Evolutionary conservation across 495 filamentous ascomycete genomes (phyloP).

Genomic region (Rhypophila decipiens): DNA sequence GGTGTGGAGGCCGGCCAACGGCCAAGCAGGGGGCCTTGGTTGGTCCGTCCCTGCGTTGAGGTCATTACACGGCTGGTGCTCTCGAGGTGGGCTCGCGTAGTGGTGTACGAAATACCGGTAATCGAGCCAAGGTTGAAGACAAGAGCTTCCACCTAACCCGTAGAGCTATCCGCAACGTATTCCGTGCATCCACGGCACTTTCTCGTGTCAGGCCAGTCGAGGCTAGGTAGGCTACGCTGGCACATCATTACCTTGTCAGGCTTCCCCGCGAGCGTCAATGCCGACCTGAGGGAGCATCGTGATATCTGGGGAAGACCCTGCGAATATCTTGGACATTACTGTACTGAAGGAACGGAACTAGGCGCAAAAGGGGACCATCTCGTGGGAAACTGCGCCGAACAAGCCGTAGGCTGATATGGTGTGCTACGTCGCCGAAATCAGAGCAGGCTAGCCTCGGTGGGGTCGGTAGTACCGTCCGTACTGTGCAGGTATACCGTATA

Average conservation of each 20-base stretch:
- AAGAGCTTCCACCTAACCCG: too few relatives aligned
- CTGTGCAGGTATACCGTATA: too few relatives aligned
- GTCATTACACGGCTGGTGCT: too few relatives aligned
- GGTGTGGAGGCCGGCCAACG: conserved; percentile 5
- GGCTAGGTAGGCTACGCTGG: conserved; percentile 13
- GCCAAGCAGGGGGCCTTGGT: background rate
- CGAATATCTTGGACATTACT: background rate
- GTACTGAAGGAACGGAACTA: background rate
- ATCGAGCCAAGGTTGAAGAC: too few relatives aligned
- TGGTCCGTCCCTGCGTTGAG: too few relatives aligned
- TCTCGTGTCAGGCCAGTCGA: too few relatives aligned
- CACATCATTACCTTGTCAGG: conserved; percentile 12
- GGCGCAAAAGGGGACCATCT: background rate
- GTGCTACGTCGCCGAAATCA: conserved; percentile 11
- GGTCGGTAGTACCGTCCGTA: conserved; percentile 24
- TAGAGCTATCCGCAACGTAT: too few relatives aligned
- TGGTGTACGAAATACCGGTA: too few relatives aligned
- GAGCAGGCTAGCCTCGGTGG: conserved; percentile 17
- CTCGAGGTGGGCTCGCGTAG: too few relatives aligned
- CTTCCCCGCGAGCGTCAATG: conserved; percentile 19
- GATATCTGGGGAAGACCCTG: conserved; percentile 12
- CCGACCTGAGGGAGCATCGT: conserved; percentile 10
- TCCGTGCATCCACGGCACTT: too few relatives aligned
- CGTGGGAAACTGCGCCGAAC: conserved; percentile 41
- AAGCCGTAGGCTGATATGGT: conserved; percentile 46